Evolutionary conservation across 1,284 basidiomycete species (phyloP), one percentile per base, ranked within the genome.

Genomic region (Microbotryomycetes sp.): DNA sequence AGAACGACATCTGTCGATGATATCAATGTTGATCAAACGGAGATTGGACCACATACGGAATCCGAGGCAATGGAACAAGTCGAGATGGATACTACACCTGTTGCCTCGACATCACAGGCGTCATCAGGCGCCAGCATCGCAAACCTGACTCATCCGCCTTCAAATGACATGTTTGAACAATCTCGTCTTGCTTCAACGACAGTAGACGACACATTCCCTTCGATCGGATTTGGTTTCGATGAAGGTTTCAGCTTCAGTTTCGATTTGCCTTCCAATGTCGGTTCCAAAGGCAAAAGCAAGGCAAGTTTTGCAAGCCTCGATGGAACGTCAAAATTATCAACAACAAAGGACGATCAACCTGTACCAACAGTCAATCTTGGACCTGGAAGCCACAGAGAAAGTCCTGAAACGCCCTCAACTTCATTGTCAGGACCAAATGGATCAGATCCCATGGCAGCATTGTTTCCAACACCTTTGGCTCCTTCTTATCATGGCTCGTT

Each of bases 181-280:
- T 29, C 28, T 23, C 50, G 22, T 12, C 16, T 26, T 49, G 25
- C n/a, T 26, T 29, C 50, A 29, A 23, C n/a, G 19, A 23, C 50
- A 25, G 50, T 52, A 29, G 25, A 16, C 14, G 60, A 63, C 6
- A 30, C 54, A 1, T 68, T 68, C 52, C 64, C 66, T 19, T 61
- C 61, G 15, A 54, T 68, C 52, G 61, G 56, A 19, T 68, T 68
- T 29, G 66, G 66, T 36, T 42, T 42, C 19, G 65, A 67, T 4
- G 64, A 63, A 14, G 52, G 31, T 26, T 65, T 65, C 64, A 63
- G 57, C 55, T 68, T 68, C 57, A 65, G 64, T 54, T 57, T 68
- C 55, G 52, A 68, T 52, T 57, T 65, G 19, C 63, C 65, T 31
- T 60, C 62, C 64, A 42, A 9, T 19, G 36, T 42, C 19, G 36